Evolutionary conservation across 176 grass and related monocot species (phyloP).

Genomic region (Cenchrus americanus): DNA sequence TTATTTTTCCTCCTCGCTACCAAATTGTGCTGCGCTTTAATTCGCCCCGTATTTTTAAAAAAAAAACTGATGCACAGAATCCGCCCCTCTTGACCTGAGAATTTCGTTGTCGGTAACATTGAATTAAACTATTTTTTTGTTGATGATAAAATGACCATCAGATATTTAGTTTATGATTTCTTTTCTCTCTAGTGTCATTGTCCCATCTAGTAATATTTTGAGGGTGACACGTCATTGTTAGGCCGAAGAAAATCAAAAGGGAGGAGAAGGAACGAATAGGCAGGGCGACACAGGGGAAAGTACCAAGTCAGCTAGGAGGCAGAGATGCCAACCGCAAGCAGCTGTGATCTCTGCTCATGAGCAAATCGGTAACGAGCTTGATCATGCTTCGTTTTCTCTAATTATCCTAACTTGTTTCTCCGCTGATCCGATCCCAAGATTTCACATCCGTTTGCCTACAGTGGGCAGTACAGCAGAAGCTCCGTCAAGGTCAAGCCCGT

Average conservation of each 20-base stretch:
- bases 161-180: not conserved
- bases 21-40: not conserved
- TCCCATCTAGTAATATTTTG: constrained; percentile 13
- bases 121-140: not conserved
- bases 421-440: constrained; percentile 20
- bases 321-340: constrained; percentile 34
- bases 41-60: not conserved
- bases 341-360: constrained; percentile 38
- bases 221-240: constrained; percentile 53
- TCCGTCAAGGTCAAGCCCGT: constrained; percentile 20
- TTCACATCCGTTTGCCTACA: not conserved
- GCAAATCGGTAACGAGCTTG: constrained; percentile 37
- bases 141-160: not conserved
- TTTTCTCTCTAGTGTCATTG: not conserved
- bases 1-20: not conserved
- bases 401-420: not conserved
- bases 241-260: constrained; percentile 13
- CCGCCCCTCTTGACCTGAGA: not conserved
- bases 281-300: constrained; percentile 36
- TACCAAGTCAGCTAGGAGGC: constrained; percentile 1
- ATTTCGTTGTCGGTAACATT: constrained; percentile 12
- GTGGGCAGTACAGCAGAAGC: not conserved
- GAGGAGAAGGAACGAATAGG: not conserved
- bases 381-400: constrained; percentile 3
- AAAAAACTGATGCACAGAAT: not conserved